phyloP scores from a whole-genome alignment of 176 grass and related monocot species.

The Oryza rufipogon region DNA sequence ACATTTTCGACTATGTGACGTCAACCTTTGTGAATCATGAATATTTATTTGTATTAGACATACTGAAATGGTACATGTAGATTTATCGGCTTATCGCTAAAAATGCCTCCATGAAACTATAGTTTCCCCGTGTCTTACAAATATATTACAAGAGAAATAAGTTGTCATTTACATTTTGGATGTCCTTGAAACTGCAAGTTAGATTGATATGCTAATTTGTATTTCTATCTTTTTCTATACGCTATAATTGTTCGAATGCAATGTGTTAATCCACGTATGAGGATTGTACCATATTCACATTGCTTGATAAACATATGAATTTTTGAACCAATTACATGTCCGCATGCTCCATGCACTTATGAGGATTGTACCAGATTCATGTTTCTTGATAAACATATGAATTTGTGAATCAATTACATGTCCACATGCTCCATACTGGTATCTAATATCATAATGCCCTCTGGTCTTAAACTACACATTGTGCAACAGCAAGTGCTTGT shows the following conservation, averaged over 20 bases:
- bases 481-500: not conserved
- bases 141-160: not conserved
- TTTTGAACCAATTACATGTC: not conserved
- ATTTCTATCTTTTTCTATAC: not conserved
- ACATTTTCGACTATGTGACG: not conserved
- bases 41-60: not conserved
- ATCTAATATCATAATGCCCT: not conserved
- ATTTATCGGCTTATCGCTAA: not conserved
- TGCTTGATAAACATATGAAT: slow-evolving; percentile 4
- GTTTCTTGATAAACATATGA: not conserved
- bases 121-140: not conserved
- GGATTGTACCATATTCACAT: not conserved
- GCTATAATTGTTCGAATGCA: slow-evolving; percentile 9
- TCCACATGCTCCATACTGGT: not conserved
- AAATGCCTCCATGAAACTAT: not conserved
- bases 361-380: not conserved
- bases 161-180: not conserved
- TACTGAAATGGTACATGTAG: not conserved
- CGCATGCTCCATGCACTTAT: not conserved
- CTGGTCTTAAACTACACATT: not conserved
- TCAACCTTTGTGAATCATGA: not conserved
- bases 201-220: slow-evolving; percentile 32
- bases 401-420: not conserved
- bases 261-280: not conserved
- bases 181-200: not conserved